Evolutionary conservation across 768 basidiomycete genomes (phyloP).

Genomic region (Tulasnella sp.): DNA sequence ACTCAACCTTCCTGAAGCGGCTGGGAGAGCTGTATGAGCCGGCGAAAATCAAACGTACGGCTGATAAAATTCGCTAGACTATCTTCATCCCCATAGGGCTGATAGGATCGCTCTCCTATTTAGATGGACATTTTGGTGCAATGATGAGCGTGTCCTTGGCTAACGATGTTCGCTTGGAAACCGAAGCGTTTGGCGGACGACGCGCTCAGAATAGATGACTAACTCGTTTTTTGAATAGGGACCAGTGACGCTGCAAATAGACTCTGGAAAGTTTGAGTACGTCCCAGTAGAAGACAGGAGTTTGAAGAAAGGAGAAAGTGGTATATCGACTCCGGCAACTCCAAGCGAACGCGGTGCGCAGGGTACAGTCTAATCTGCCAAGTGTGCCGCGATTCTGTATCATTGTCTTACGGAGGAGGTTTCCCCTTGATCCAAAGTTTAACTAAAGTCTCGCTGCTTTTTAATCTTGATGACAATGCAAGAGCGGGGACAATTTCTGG

Average conservation of each 20-base stretch:
- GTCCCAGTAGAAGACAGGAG: neutral
- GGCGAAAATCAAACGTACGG: conserved; percentile 67
- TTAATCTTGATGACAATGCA: too few species aligned
- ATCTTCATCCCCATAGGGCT: neutral
- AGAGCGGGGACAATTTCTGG: too few species aligned
- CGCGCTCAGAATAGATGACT: neutral
- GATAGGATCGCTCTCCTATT: neutral
- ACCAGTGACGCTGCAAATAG: conserved; percentile 74
- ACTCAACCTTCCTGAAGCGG: conserved; percentile 58
- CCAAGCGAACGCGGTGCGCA: neutral
- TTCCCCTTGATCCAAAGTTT: too few species aligned
- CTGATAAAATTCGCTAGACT: neutral
- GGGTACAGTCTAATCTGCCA: neutral
- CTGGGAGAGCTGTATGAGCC: conserved; percentile 54
- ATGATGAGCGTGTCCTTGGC: conserved; percentile 88
- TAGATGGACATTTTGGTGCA: conserved; percentile 89
- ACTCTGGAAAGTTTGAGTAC: conserved; percentile 35
- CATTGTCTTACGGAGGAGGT: too few species aligned
- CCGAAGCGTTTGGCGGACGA: neutral
- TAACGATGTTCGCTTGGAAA: conserved; percentile 59
- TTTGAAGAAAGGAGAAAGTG: neutral
- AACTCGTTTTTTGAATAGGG: conserved; percentile 44
- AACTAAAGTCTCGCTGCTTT: too few species aligned
- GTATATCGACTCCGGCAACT: neutral
- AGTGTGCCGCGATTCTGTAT: too few species aligned